Percentiles rank a stretch among this genome's conserved stretches.
phyloP scores from a whole-genome alignment of 192 early-diverging fungal species.

The Backusella macrospora region DNA sequence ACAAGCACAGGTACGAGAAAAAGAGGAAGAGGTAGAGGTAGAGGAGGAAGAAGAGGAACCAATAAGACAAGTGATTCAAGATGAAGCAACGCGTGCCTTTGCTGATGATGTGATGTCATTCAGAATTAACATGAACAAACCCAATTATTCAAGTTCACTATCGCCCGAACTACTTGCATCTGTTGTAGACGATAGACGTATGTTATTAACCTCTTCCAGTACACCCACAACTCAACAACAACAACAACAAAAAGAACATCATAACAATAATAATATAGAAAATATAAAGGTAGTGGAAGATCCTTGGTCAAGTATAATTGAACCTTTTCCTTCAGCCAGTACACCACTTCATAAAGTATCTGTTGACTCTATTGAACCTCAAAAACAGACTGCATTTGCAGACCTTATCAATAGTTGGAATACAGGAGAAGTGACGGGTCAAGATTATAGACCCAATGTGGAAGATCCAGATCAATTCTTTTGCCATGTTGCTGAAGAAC shows the following conservation, averaged over 20 bases:
- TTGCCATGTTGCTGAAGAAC: conserved; percentile 26
- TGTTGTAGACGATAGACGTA: background rate
- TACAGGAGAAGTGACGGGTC: background rate
- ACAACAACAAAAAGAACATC: background rate
- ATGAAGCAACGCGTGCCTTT: conserved; percentile 39
- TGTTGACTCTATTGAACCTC: conserved; percentile 20
- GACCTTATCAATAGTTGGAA: conserved; percentile 38
- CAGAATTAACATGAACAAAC: background rate
- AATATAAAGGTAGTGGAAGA: background rate
- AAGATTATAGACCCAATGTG: background rate
- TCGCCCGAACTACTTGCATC: conserved; percentile 12
- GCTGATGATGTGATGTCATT: conserved; percentile 23
- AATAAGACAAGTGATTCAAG: conserved; percentile 24
- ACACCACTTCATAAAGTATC: conserved; percentile 11
- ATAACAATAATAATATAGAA: background rate
- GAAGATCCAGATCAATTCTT: conserved; percentile 22
- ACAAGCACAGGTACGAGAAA: background rate
- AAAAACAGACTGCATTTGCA: conserved; percentile 33
- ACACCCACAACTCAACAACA: background rate
- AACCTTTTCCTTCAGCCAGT: conserved; percentile 15
- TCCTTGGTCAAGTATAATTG: conserved; percentile 12
- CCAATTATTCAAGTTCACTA: background rate
- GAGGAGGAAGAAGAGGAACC: background rate
- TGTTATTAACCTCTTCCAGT: conserved; percentile 11
- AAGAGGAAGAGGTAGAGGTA: conserved; percentile 7